Base-by-base conservation (phyloP, 1,284 basidiomycete genomes). In the Papiliotrema laurentii region DNA sequence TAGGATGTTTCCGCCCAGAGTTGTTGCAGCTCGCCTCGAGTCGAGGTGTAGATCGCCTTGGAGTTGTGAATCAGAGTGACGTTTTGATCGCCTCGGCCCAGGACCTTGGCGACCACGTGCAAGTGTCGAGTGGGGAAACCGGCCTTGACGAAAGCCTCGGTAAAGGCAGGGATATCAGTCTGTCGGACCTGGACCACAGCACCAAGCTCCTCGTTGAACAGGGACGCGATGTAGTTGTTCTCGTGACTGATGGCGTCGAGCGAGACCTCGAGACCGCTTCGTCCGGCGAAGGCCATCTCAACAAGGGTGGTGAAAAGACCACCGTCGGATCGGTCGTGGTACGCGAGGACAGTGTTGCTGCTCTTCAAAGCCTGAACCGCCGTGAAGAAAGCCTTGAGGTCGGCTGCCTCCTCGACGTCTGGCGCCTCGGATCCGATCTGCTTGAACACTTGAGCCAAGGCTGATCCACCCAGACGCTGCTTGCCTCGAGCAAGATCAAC, bases 181-280 rank as follows among this genome's bases (percentile, higher is more conserved):
- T 81, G 72, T 50, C 83, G 80, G 43, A 97, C 82, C 74, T 99
- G 96, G 49, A 97, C 73, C 24, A 98, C 85, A 5, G 86, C 92
- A 36, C 96, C 96, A 16, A 98, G 80, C 74, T 98, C 96, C 69
- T 98, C 94, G 71, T 93, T 96, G 79, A 98, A 98, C 40, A 98
- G 76, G 0, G 84, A 78, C 3, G 86, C 78, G 18, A 90, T 72
- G 1, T 81, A 78, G 51, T 85, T 80, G 16, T 77, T 72, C 16
- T 72, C 61, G 18, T 77, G 65, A 24, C 51, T 50, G 36, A 87
- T 64, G 4, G 78, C 69, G 60, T 74, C 73, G 45, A 79, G 61
- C 10, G 71, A 68, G 41, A 73, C 49, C 51, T 75, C 69, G 26
- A 84, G 80, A 27, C 96, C 96, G 10, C 83, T 80, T 46, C 86